These are phyloP conservation scores for Moelleriella libera DNA, from an alignment of 2,329 filamentous ascomycete genomes.

Conservation along the genomic window DNA sequence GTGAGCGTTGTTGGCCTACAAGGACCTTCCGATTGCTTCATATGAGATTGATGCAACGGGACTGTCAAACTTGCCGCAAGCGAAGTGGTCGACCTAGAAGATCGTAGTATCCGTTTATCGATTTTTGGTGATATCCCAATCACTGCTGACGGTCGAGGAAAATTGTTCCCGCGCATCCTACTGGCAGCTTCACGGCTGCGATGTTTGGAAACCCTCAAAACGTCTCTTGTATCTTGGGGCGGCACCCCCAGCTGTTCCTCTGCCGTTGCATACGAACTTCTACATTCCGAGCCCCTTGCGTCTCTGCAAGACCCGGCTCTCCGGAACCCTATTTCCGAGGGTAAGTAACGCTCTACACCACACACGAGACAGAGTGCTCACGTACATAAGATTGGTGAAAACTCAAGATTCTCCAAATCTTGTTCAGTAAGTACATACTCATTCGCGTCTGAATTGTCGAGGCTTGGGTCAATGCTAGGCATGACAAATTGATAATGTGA, in stretches of 20 bases:
- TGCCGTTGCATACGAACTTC: slow-evolving; percentile 13
- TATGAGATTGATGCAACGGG: too few relatives aligned
- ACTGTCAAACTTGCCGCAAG: neutral
- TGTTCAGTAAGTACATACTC: slow-evolving; percentile 14
- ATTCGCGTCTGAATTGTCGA: slow-evolving; percentile 11
- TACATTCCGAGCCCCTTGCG: slow-evolving; percentile 9
- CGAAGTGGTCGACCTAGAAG: neutral
- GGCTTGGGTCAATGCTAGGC: slow-evolving; percentile 19
- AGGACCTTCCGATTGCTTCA: too few relatives aligned
- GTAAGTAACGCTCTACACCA: too few relatives aligned
- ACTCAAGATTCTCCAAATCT: slow-evolving; percentile 19
- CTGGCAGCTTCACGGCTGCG: neutral
- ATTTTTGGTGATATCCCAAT: neutral
- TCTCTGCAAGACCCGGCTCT: slow-evolving; percentile 7
- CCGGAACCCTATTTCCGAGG: slow-evolving; percentile 8
- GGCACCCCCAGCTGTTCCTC: slow-evolving; percentile 5
- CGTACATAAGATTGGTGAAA: slow-evolving; percentile 21
- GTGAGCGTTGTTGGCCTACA: too few relatives aligned
- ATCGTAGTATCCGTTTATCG: neutral
- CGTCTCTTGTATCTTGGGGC: neutral
- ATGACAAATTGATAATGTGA: slow-evolving; percentile 19
- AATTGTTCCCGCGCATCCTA: too few relatives aligned
- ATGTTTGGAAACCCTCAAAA: neutral
- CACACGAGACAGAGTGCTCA: neutral
- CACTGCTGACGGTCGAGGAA: neutral